Conservation (phyloP, 2,329 filamentous ascomycete species). For the Scytalidium lignicola region DNA sequence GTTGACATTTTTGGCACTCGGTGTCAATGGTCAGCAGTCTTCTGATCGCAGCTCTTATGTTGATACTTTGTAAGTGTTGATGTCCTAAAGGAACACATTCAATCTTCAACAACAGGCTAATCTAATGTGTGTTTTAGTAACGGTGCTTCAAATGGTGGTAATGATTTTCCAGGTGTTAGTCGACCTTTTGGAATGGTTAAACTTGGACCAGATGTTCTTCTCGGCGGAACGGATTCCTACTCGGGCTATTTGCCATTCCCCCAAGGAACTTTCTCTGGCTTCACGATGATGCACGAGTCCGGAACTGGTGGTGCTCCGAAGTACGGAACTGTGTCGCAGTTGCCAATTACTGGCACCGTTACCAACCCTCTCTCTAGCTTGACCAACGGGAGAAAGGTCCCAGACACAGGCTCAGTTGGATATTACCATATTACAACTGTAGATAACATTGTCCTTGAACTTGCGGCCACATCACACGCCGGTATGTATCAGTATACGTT, state of each 20-base stretch:
- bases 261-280: slow-evolving; percentile 50
- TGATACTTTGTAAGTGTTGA: too few relatives aligned
- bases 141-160: slow-evolving; percentile 30
- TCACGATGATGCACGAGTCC: slow-evolving; percentile 60
- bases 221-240: slow-evolving; percentile 44
- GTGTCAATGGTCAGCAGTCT: too few relatives aligned
- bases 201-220: slow-evolving; percentile 34
- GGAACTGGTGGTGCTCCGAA: slow-evolving; percentile 66
- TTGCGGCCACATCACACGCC: slow-evolving; percentile 50
- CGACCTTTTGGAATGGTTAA: slow-evolving; percentile 41
- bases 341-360: slow-evolving; percentile 47
- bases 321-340: slow-evolving; percentile 60
- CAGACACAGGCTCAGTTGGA: slow-evolving; percentile 51
- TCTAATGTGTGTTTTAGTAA: too few relatives aligned
- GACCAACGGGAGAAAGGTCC: slow-evolving; percentile 46
- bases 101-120: too few relatives aligned
- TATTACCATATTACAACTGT: slow-evolving; percentile 54
- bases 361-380: slow-evolving; percentile 50
- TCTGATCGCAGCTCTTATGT: too few relatives aligned
- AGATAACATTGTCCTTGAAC: slow-evolving; percentile 51
- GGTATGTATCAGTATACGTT: slow-evolving; percentile 60
- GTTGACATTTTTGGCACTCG: too few relatives aligned
- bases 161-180: slow-evolving; percentile 39
- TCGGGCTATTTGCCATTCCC: slow-evolving; percentile 41
- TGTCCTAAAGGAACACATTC: too few relatives aligned